These are phyloP conservation scores for Neophaeococcomyces aloes DNA, from an alignment of 2,329 filamentous ascomycete genomes.

Conservation along the genomic window DNA sequence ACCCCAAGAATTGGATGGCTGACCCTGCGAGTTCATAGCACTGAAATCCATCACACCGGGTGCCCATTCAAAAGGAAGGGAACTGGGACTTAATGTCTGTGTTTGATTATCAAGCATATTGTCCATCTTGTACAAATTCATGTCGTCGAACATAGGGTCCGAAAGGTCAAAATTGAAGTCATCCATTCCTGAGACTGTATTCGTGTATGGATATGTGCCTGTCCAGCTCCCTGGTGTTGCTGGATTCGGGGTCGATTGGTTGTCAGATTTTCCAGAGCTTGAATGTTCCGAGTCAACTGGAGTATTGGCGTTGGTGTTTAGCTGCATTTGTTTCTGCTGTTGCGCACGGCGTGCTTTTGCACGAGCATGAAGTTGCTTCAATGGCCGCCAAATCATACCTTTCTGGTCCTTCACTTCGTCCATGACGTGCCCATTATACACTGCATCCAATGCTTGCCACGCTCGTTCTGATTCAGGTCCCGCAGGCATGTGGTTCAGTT, in stretches of 20 bases:
- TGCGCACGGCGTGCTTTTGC: conserved; percentile 47
- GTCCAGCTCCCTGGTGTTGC: background rate
- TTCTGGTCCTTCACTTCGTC: conserved; percentile 32
- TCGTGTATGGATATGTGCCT: conserved; percentile 4
- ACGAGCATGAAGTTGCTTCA: conserved; percentile 50
- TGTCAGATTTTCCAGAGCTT: background rate
- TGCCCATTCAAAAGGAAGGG: background rate
- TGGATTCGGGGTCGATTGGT: background rate
- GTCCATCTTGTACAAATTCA: background rate
- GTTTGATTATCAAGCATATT: background rate
- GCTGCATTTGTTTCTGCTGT: conserved; percentile 17
- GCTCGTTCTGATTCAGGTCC: conserved; percentile 50
- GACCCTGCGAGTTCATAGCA: background rate
- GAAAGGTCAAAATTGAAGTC: conserved; percentile 13
- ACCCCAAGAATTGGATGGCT: background rate
- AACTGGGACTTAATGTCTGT: background rate
- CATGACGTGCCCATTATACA: conserved; percentile 31
- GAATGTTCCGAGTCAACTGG: conserved; percentile 4
- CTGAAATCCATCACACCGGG: background rate
- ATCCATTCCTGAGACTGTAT: conserved; percentile 7
- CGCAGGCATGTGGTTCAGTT: conserved; percentile 47
- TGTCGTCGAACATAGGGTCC: conserved; percentile 3
- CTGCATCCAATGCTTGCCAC: conserved; percentile 46
- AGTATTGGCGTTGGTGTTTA: conserved; percentile 7
- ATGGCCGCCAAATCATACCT: conserved; percentile 53